Evolutionary conservation across 169 alveolate genomes (phyloP).

Genomic region (Fabrea salina): DNA sequence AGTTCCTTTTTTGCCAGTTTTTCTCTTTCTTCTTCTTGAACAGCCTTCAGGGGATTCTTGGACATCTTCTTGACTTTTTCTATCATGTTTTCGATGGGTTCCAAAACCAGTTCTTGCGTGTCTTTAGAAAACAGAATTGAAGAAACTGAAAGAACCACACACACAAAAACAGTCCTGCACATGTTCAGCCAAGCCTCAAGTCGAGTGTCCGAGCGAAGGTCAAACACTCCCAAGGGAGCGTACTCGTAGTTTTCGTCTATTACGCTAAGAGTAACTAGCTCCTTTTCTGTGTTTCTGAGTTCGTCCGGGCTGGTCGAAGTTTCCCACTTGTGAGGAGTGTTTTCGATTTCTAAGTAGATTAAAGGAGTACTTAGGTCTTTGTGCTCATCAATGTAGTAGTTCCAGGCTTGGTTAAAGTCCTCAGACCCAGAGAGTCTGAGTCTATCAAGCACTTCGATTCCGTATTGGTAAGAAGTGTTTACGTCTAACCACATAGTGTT

Average conservation of each 20-base stretch:
- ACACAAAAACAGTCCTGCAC: constrained; percentile 47
- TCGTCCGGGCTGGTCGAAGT: constrained; percentile 22
- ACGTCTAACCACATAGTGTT: constrained; percentile 50
- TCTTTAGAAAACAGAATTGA: constrained; percentile 73
- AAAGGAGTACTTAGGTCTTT: constrained; percentile 57
- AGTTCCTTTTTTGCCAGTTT: constrained; percentile 37
- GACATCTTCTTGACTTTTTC: constrained; percentile 80
- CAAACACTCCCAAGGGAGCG: constrained; percentile 29
- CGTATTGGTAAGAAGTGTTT: constrained; percentile 52
- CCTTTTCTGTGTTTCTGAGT: constrained; percentile 41
- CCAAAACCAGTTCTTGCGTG: constrained; percentile 74
- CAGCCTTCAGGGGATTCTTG: constrained; percentile 81
- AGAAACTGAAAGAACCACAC: constrained; percentile 53
- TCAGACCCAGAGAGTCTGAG: constrained; percentile 32
- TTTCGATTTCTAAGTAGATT: constrained; percentile 44
- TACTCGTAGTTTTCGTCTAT: background rate
- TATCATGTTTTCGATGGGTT: constrained; percentile 88
- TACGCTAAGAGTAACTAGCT: constrained; percentile 22
- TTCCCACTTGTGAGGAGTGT: background rate
- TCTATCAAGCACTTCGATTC: constrained; percentile 40
- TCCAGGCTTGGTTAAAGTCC: constrained; percentile 42
- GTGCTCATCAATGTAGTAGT: constrained; percentile 52
- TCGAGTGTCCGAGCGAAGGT: constrained; percentile 12
- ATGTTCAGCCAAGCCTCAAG: constrained; percentile 37
- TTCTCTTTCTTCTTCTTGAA: constrained; percentile 73